Conservation (phyloP, 306 rosid genomes). For the Acacia crassicarpa region DNA sequence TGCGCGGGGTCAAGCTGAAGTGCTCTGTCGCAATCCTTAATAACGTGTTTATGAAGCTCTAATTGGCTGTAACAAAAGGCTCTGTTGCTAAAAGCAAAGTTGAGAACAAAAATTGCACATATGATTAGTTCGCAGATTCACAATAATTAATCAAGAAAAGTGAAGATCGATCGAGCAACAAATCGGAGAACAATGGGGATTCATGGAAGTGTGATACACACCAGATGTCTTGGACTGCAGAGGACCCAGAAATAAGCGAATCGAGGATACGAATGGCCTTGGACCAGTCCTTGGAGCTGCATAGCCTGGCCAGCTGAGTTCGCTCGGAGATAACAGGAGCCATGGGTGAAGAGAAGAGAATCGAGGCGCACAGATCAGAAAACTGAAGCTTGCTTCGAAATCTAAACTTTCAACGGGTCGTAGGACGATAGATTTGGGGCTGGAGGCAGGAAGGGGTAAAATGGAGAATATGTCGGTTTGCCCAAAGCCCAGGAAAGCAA, state of each 20-base stretch:
- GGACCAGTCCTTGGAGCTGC: constrained; percentile 79
- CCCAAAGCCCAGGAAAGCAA: background rate
- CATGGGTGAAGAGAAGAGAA: constrained; percentile 34
- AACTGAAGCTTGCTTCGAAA: constrained; percentile 1
- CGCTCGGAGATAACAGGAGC: constrained; percentile 59
- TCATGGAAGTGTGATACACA: constrained; percentile 25
- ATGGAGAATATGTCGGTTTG: background rate
- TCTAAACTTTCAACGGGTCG: constrained; percentile 29
- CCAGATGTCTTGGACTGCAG: constrained; percentile 74
- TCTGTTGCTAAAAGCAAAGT: constrained; percentile 61
- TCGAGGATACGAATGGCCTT: constrained; percentile 76
- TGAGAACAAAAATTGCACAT: constrained; percentile 24
- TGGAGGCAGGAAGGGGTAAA: constrained; percentile 2
- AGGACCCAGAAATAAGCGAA: constrained; percentile 56
- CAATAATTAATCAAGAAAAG: background rate
- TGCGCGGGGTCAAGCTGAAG: constrained; percentile 61
- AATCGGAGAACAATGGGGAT: constrained; percentile 22
- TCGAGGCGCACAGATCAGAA: constrained; percentile 31
- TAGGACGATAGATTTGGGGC: background rate
- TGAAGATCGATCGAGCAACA: constrained; percentile 8
- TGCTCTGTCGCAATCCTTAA: constrained; percentile 78
- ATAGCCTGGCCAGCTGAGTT: constrained; percentile 64
- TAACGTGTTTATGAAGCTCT: constrained; percentile 79
- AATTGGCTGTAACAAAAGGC: constrained; percentile 80
- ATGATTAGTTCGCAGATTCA: background rate